These are phyloP conservation scores for Fusarium acutatum DNA, from an alignment of 2,329 filamentous ascomycete genomes.

Conservation along the genomic window DNA sequence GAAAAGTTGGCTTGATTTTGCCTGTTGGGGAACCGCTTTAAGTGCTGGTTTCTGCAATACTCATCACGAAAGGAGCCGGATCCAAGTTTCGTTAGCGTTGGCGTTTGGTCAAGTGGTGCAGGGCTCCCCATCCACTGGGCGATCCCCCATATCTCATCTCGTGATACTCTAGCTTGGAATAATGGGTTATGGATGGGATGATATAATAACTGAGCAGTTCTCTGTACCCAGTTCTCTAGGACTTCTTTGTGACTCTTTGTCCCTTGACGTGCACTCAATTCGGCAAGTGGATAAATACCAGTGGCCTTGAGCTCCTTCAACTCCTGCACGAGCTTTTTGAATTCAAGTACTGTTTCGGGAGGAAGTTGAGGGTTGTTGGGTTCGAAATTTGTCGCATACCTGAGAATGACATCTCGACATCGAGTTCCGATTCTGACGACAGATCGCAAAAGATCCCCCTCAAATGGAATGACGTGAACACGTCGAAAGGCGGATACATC, in stretches of 20 bases:
- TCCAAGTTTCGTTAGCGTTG: not conserved
- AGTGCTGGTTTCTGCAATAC: not conserved
- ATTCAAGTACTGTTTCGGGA: fast-evolving
- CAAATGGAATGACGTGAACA: not conserved
- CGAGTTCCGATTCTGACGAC: not conserved
- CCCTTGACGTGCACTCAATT: not conserved
- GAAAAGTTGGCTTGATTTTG: too few species aligned
- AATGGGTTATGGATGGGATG: not conserved
- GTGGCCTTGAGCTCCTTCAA: not conserved
- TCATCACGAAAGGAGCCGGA: not conserved
- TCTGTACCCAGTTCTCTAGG: not conserved
- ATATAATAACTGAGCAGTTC: not conserved
- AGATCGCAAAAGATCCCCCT: not conserved
- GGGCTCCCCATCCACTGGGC: not conserved
- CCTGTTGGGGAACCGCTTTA: too few species aligned
- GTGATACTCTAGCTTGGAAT: not conserved
- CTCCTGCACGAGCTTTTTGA: not conserved
- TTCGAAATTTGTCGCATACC: not conserved
- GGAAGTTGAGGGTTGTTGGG: not conserved
- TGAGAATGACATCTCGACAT: not conserved
- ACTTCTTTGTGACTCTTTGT: not conserved
- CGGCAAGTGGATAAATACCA: not conserved
- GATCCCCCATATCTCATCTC: not conserved
- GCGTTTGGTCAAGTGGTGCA: not conserved
- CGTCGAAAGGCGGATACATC: not conserved